Evolutionary conservation across 202 grass and related monocot genomes (phyloP), one percentile per base, ranked within the genome.

Genomic region (Eragrostis tef): DNA sequence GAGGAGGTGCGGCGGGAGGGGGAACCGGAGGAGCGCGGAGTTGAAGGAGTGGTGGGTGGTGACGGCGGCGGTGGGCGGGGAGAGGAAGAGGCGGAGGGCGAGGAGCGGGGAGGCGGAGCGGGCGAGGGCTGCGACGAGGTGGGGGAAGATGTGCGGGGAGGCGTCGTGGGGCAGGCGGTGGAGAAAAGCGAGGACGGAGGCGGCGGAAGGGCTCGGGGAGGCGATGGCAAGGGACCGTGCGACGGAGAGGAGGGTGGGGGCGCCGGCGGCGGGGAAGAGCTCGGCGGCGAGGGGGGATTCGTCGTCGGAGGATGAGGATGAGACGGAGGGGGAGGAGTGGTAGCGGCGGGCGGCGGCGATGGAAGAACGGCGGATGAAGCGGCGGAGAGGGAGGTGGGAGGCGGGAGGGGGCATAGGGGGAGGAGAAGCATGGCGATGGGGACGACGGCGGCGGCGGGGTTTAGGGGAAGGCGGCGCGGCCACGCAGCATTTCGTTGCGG

Each of bases 371-470:
- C 19, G 34, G 68, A 7, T 24, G 78, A 75, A 39, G 22, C 44
- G 64, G 74, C 71, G 72, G 59, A 75, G 49, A 44, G 66, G 72
- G 51, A 67, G 52, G 50, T 31, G 76, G 63, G 85, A 56, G 76
- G 77, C 11, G 49, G 87, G 87, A 91, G 34, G 71, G 80, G 86
- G 68, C 79, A 87, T 90, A 88, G 59, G 88, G 80, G 91, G 75
- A 79, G 79, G 46, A 71, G 70, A 70, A 77, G 71, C 87, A 89
- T 89, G 72, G 71, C 78, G 49, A 20, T 43, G 43, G n/a, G 69
- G 15, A 57, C 36, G 67, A n/a, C 43, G 52, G 81, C 64, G 80
- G 34, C 49, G 42, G 81, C 71, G 43, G 73, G 34, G 48, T 88
- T 86, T 84, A 88, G 79, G 65, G n/a, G 22, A 11, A 81, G n/a